Conservation (phyloP, 78 protist genomes). For the Dictyostelium firmibasis region DNA sequence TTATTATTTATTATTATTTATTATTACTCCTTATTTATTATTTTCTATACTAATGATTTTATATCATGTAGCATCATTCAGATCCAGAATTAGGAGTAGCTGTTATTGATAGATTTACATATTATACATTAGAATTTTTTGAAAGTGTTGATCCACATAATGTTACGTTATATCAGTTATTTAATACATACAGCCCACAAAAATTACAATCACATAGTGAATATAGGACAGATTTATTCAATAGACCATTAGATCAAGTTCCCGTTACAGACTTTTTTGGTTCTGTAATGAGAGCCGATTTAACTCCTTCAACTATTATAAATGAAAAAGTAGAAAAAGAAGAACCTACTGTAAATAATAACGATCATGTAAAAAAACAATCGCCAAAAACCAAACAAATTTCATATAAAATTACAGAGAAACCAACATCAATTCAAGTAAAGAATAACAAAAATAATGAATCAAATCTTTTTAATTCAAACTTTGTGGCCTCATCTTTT, state of each 20-base stretch:
- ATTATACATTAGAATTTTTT: constrained; percentile 83
- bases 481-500: not conserved
- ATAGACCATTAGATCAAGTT: constrained; percentile 69
- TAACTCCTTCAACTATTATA: constrained; percentile 35
- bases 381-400: constrained; percentile 4
- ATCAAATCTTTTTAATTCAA: not conserved
- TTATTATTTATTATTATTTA: not conserved
- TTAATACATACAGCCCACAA: constrained; percentile 36
- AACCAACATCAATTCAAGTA: constrained; percentile 2
- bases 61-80: constrained; percentile 78
- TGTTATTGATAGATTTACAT: constrained; percentile 93
- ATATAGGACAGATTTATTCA: constrained; percentile 69
- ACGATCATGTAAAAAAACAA: not conserved
- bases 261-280: constrained; percentile 87
- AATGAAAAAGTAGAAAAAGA: not conserved
- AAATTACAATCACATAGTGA: constrained; percentile 75
- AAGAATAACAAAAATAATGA: not conserved
- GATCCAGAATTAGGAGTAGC: constrained; percentile 88
- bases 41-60: not conserved
- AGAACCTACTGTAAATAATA: not conserved
- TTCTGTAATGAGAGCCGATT: constrained; percentile 74
- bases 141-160: constrained; percentile 78
- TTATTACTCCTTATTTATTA: not conserved
- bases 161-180: constrained; percentile 51
- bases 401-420: constrained; percentile 1